Evolutionary conservation across 208 protist genomes (phyloP).

Genomic region (Leishmania aethiopica): DNA sequence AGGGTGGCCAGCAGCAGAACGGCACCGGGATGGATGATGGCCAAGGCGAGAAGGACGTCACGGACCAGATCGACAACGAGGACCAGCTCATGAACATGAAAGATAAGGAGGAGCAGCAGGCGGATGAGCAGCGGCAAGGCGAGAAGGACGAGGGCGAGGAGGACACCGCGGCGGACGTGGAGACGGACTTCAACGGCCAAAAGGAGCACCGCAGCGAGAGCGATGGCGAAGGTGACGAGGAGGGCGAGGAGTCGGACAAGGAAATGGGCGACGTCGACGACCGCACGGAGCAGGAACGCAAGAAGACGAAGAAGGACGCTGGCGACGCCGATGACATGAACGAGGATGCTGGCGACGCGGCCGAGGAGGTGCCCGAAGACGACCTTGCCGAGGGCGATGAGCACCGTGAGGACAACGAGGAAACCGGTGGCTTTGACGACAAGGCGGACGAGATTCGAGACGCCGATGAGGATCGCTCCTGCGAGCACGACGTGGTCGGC

Average conservation of each 20-base stretch:
- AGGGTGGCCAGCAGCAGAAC: constrained; percentile 72
- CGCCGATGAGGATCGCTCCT: constrained; percentile 65
- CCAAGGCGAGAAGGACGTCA: constrained; percentile 98
- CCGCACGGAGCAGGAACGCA: constrained; percentile 84
- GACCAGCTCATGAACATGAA: constrained; percentile 93
- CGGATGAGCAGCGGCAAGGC: constrained; percentile 63
- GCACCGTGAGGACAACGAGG: constrained; percentile 53
- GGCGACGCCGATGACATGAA: constrained; percentile 74
- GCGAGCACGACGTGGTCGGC: constrained; percentile 77
- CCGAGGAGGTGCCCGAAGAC: constrained; percentile 87
- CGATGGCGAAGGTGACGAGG: constrained; percentile 78
- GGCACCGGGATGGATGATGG: constrained; percentile 99
- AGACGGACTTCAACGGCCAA: constrained; percentile 82
- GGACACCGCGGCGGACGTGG: constrained; percentile 91
- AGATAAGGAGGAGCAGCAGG: constrained; percentile 90
- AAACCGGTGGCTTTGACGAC: constrained; percentile 87
- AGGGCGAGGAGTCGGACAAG: constrained; percentile 69
- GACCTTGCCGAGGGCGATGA: constrained; percentile 60
- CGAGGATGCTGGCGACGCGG: constrained; percentile 70
- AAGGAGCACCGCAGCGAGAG: constrained; percentile 82
- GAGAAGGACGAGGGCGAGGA: constrained; percentile 87
- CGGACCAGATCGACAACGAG: constrained; percentile 98
- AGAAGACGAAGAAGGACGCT: constrained; percentile 79
- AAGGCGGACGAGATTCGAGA: constrained; percentile 84
- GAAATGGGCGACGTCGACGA: constrained; percentile 91